Conservation (phyloP, 2,329 filamentous ascomycete species). For the Pestalotiopsis sp. region DNA sequence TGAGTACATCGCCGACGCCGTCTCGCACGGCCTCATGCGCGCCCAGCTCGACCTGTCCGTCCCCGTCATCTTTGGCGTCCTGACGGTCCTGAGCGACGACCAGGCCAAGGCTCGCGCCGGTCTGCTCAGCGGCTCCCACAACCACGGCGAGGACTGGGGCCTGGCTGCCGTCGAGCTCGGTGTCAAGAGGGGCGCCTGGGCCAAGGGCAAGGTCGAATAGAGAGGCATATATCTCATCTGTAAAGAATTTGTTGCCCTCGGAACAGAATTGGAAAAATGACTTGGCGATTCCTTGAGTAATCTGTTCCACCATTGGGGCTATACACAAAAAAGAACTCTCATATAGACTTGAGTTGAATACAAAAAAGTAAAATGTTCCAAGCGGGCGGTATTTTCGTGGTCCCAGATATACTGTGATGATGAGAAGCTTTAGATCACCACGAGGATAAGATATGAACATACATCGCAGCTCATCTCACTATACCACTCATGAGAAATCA, state of each 20-base stretch:
- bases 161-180: constrained; percentile 92
- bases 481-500: too few species aligned
- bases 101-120: constrained; percentile 87
- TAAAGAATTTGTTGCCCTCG: not conserved
- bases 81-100: constrained; percentile 87
- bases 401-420: too few species aligned
- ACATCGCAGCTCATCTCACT: too few species aligned
- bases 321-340: too few species aligned
- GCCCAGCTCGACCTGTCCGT: constrained; percentile 87
- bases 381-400: too few species aligned
- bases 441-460: too few species aligned
- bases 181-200: constrained; percentile 84
- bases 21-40: constrained; percentile 90
- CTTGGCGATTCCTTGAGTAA: too few species aligned
- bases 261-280: not conserved
- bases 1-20: constrained; percentile 94
- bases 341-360: too few species aligned
- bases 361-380: too few species aligned
- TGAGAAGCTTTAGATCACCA: too few species aligned
- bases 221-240: not conserved
- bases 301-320: too few species aligned
- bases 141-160: constrained; percentile 97
- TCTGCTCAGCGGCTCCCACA: constrained; percentile 70
- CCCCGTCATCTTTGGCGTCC: constrained; percentile 87
- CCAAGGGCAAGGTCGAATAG: constrained; percentile 64